phyloP scores from a whole-genome alignment of 805 yeast species.

The Diddensiella santjacobensis region DNA sequence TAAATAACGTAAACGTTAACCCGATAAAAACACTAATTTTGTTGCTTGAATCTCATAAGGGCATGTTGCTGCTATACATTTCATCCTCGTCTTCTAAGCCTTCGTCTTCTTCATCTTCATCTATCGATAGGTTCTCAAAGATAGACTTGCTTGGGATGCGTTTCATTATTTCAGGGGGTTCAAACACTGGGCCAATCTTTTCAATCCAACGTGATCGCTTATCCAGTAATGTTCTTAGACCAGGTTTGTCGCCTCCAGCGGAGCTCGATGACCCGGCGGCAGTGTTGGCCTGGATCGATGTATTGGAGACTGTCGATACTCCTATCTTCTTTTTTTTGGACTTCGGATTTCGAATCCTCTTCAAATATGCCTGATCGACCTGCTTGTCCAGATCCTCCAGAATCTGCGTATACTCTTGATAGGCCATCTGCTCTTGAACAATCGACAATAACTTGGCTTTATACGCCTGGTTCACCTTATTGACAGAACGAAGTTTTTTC shows the following conservation, averaged over 20 bases:
- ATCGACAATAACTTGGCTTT: conserved; percentile 64
- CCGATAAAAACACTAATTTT: neutral
- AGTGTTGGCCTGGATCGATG: neutral
- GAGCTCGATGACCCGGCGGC: conserved; percentile 24
- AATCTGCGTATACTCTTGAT: conserved; percentile 89
- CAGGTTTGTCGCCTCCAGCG: conserved; percentile 49
- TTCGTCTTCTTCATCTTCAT: conserved; percentile 41
- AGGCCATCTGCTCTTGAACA: conserved; percentile 85
- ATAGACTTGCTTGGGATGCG: conserved; percentile 64
- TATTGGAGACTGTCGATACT: neutral
- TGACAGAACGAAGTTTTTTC: conserved; percentile 56
- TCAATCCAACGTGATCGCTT: conserved; percentile 86
- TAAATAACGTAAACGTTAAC: neutral
- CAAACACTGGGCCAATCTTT: conserved; percentile 83
- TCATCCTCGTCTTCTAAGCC: conserved; percentile 28
- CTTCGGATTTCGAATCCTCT: conserved; percentile 70
- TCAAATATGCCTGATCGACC: conserved; percentile 88
- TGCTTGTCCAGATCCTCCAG: conserved; percentile 94
- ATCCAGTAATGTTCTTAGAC: conserved; percentile 73
- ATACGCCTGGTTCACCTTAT: conserved; percentile 60
- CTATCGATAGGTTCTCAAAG: conserved; percentile 46
- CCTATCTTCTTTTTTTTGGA: conserved; percentile 47
- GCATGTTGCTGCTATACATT: conserved; percentile 6
- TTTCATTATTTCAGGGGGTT: conserved; percentile 63
- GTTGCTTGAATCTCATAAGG: neutral